Percentiles rank a stretch among this genome's conserved stretches.
Conservation (phyloP, 192 early-diverging fungal genomes). For the Diversispora eburnea region DNA sequence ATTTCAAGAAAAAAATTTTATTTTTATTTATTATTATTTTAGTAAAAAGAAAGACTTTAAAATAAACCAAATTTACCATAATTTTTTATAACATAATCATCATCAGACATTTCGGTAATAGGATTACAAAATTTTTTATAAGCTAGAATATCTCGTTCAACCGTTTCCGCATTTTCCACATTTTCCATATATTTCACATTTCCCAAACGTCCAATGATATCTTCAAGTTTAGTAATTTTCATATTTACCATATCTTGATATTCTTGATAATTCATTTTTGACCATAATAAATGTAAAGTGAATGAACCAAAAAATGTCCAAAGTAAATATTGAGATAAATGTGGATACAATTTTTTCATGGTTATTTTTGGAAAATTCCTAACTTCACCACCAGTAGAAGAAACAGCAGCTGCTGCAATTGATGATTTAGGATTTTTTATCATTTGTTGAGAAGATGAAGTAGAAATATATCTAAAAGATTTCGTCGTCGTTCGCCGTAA, state of each 20-base stretch:
- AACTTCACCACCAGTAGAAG: no score
- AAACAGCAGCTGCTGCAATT: no score
- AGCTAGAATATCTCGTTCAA: no score
- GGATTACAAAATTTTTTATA: neutral
- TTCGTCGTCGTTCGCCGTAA: no score
- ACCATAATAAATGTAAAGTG: neutral
- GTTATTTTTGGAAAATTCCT: no score
- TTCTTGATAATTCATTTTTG: conserved; percentile 1
- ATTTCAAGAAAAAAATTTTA: neutral
- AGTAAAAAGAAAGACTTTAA: neutral
- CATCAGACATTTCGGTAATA: neutral
- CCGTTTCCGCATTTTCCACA: neutral
- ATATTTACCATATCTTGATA: neutral
- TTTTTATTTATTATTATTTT: neutral
- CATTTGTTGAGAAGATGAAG: no score
- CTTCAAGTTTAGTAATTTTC: conserved; percentile 3
- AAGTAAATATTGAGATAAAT: neutral
- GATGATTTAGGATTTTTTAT: no score
- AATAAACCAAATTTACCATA: neutral
- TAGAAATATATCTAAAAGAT: no score
- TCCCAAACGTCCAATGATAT: neutral
- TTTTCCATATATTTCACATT: neutral
- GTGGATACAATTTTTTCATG: neutral
- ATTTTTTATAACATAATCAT: neutral
- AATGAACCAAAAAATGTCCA: neutral